phyloP scores from a whole-genome alignment of 2,329 filamentous ascomycete genomes.

The Xenosphaeropsis pyriputrescens region DNA sequence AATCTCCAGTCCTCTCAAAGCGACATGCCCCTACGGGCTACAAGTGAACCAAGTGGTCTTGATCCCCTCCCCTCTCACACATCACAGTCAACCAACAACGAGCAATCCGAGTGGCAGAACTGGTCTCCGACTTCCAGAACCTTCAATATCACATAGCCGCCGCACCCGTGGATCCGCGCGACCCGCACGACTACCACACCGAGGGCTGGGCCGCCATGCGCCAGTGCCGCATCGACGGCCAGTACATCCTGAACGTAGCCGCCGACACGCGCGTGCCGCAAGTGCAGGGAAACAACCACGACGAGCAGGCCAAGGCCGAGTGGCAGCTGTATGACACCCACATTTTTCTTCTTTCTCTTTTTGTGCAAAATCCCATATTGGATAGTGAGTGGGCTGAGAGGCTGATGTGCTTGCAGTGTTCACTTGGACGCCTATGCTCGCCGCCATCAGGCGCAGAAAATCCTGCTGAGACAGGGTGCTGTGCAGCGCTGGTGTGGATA shows the following conservation, averaged over 20 bases:
- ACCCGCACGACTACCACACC: constrained; percentile 45
- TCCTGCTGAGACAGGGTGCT: constrained; percentile 43
- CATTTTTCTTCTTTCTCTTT: not conserved
- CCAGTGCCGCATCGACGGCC: constrained; percentile 47
- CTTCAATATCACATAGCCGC: constrained; percentile 48
- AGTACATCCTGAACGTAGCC: constrained; percentile 48
- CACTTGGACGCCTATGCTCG: constrained; percentile 44
- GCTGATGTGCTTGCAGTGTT: constrained; percentile 23
- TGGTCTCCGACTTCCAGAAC: constrained; percentile 45
- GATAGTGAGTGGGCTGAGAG: not conserved
- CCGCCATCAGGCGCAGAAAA: constrained; percentile 50
- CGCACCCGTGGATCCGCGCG: constrained; percentile 35
- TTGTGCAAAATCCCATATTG: not conserved
- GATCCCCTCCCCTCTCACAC: too few species aligned
- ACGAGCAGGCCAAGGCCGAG: constrained; percentile 47
- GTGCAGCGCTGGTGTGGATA: constrained; percentile 44
- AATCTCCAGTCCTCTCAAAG: not conserved
- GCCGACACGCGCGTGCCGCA: constrained; percentile 44
- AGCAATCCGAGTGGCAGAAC: constrained; percentile 42
- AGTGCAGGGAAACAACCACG: constrained; percentile 30
- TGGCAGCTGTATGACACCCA: constrained; percentile 38
- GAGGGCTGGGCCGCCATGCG: constrained; percentile 47
- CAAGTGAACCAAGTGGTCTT: not conserved
- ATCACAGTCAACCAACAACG: constrained; percentile 43
- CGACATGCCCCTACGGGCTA: too few species aligned